Conservation (phyloP, 495 filamentous ascomycete species). For the Aspergillus campestris region DNA sequence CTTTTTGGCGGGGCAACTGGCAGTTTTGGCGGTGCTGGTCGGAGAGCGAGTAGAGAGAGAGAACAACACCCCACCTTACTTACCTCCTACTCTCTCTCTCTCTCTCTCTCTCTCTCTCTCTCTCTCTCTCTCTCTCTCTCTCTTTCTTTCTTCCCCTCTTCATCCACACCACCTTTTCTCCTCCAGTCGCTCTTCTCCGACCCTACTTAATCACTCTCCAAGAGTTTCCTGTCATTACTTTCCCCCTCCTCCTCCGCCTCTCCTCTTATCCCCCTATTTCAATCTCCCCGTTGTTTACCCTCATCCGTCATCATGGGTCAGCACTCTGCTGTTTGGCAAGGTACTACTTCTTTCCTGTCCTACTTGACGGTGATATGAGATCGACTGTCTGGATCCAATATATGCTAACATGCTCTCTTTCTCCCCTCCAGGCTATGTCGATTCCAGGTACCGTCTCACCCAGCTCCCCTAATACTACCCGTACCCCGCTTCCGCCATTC, state of each 20-base stretch:
- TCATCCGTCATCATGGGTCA: constrained; percentile 28
- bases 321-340: constrained; percentile 47
- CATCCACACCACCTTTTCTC: constrained; percentile 4
- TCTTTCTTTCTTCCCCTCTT: constrained; percentile 4
- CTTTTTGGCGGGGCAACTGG: too few species aligned
- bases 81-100: constrained; percentile 17
- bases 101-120: constrained; percentile 5
- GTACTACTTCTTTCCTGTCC: constrained; percentile 25
- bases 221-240: background rate
- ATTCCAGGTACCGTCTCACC: constrained; percentile 47
- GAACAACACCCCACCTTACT: constrained; percentile 8
- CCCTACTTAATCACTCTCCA: background rate
- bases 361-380: background rate
- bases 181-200: constrained; percentile 2
- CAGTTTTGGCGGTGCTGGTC: too few species aligned
- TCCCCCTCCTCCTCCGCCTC: constrained; percentile 18
- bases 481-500: constrained; percentile 10
- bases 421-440: constrained; percentile 50
- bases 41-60: too few species aligned
- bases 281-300: constrained; percentile 11
- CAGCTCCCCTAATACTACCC: constrained; percentile 2
- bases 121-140: background rate
- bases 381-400: constrained; percentile 6
- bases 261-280: constrained; percentile 14
- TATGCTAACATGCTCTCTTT: constrained; percentile 13